Conservation (phyloP, 768 basidiomycete species). For the Fistulinella prunicolor region DNA sequence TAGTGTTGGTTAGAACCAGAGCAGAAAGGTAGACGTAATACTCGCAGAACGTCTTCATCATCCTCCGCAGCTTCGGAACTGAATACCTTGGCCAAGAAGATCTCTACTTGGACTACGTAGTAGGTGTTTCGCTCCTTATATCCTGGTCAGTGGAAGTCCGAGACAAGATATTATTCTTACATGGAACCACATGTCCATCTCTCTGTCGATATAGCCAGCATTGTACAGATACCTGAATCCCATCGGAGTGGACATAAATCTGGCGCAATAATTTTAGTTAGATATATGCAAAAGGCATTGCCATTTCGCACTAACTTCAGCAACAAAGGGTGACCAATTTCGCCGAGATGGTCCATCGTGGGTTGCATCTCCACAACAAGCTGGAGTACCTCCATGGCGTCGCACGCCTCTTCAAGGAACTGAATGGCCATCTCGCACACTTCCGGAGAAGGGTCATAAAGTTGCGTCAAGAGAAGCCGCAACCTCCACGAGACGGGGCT, state of each 20-base stretch:
- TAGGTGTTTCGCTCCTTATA: constrained; percentile 85
- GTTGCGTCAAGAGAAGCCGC: constrained; percentile 87
- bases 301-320: constrained; percentile 61
- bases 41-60: constrained; percentile 65
- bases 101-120: constrained; percentile 93
- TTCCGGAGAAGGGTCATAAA: constrained; percentile 89
- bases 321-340: constrained; percentile 83
- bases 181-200: constrained; percentile 96
- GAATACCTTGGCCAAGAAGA: constrained; percentile 82
- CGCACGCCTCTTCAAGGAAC: constrained; percentile 87
- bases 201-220: constrained; percentile 88
- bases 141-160: constrained; percentile 7
- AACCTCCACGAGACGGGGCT: constrained; percentile 84
- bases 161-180: constrained; percentile 42
- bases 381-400: constrained; percentile 77
- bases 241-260: constrained; percentile 91
- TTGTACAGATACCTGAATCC: constrained; percentile 93
- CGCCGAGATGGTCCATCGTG: constrained; percentile 91
- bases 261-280: constrained; percentile 28
- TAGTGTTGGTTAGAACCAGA: neutral
- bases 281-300: neutral
- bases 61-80: constrained; percentile 50
- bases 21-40: constrained; percentile 4
- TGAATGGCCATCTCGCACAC: constrained; percentile 89
- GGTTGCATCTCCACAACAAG: constrained; percentile 94